Percentiles rank a stretch among this genome's conserved stretches.
These are phyloP conservation scores for Calonectria leucothoes DNA, from an alignment of 2,329 filamentous ascomycete species.

Conservation along the genomic window DNA sequence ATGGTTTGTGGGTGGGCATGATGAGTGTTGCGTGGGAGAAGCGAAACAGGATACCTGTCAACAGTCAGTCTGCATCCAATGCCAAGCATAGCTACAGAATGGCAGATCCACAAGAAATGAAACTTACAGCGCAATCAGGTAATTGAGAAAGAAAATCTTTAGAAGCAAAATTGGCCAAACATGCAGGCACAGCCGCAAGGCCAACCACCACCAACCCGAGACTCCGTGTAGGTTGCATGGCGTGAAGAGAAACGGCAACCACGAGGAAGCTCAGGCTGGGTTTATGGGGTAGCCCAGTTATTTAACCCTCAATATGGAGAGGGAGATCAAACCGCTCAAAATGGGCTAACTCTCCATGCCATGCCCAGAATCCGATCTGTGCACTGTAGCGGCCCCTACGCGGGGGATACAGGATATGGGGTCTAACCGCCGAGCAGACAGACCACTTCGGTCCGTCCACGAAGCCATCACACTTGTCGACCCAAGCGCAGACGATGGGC, in stretches of 20 bases:
- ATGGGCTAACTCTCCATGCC: not conserved
- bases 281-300: not conserved
- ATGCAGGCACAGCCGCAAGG: not conserved
- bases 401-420: not conserved
- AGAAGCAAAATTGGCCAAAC: not conserved
- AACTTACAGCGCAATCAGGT: not conserved
- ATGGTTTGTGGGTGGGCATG: not conserved
- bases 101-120: not conserved
- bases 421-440: not conserved
- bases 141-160: not conserved
- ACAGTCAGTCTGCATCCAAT: not conserved
- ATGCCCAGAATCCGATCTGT: not conserved
- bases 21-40: not conserved
- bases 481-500: not conserved
- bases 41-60: not conserved
- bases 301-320: not conserved
- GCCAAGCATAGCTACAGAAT: fast-evolving
- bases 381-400: not conserved
- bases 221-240: not conserved
- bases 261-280: no score
- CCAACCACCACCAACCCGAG: not conserved
- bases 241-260: not conserved
- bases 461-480: not conserved
- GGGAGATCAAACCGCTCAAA: not conserved
- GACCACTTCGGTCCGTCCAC: not conserved